These are phyloP conservation scores for Phaseolus coccineus DNA, from an alignment of 331 rosid species.

Conservation along the genomic window DNA sequence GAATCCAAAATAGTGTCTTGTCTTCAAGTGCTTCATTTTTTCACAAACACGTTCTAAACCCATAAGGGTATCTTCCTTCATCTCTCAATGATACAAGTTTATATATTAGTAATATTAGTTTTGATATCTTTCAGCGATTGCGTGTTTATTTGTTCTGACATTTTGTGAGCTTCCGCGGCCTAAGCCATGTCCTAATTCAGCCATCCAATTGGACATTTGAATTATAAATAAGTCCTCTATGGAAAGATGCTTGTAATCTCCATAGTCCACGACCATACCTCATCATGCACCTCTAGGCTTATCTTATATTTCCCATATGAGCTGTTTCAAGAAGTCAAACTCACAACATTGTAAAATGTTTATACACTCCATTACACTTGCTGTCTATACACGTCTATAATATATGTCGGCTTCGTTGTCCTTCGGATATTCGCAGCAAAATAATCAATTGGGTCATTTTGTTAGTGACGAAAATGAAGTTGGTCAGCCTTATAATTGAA, in stretches of 20 bases:
- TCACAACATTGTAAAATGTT: constrained; percentile 51
- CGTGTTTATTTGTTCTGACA: constrained; percentile 67
- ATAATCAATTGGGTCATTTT: constrained; percentile 46
- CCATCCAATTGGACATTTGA: constrained; percentile 50
- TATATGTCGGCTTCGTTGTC: constrained; percentile 71
- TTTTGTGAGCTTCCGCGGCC: constrained; percentile 60
- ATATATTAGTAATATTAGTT: constrained; percentile 38
- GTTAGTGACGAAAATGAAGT: constrained; percentile 40
- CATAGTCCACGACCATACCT: constrained; percentile 51
- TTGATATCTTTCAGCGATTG: constrained; percentile 52
- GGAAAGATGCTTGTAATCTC: constrained; percentile 70
- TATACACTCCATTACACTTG: constrained; percentile 44
- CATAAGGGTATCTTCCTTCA: constrained; percentile 50
- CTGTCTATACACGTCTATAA: constrained; percentile 49
- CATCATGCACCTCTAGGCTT: constrained; percentile 61
- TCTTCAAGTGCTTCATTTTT: constrained; percentile 44
- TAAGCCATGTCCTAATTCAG: constrained; percentile 68
- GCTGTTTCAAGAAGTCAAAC: constrained; percentile 82
- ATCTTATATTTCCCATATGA: constrained; percentile 64
- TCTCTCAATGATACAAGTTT: constrained; percentile 34
- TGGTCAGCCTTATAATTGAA: constrained; percentile 51
- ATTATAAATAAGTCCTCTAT: constrained; percentile 45
- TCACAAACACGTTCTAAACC: constrained; percentile 53
- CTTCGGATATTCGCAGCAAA: constrained; percentile 47
- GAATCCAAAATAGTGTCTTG: constrained; percentile 55